Evolutionary conservation across 2,329 filamentous ascomycete genomes (phyloP), one percentile per base, ranked within the genome.

Genomic region (Lachnellula suecica): DNA sequence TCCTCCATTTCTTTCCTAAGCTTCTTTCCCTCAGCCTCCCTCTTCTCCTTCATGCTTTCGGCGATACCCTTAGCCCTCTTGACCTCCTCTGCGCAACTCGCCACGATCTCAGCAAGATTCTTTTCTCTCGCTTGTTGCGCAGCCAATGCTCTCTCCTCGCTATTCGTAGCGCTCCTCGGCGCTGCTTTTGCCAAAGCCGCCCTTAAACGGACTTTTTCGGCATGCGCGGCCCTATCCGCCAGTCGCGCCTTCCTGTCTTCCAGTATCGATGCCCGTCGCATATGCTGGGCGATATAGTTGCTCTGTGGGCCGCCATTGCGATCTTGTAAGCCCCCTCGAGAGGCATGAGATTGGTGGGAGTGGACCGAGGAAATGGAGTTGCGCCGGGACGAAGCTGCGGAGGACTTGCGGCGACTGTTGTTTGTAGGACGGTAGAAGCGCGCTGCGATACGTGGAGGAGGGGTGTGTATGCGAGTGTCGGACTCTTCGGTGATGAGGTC

Each of bases 61-160:
- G 54, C 57, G 31, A 56, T 40, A 25, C 50, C 50, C 35, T 50
- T 54, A 4, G 48, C 51, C 20, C 43, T 57, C 45, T 88, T 85
- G 15, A 94, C 89, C 67, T 94, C 89, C 69, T 91, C 89, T 19
- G 89, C 89, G 66, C 89, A 93, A 54, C 83, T 80, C 44, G 89
- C 87, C 4, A 89, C 88, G 40, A 93, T 91, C 68, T 92, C 89
- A 8, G 88, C 89, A 17, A 94, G 72, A 61, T 92, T 90, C 62
- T 87, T 87, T 72, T 93, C 88, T 52, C 90, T 81, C 1, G 89
- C 87, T 59, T 90, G 81, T 57, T 91, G 84, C 4, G 89, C 89
- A 5, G 89, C 89, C 53, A 91, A 72, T 3, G 89, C 88, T 46
- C 87, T 79, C 69, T 92, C 88, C 67, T 93, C 89, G 41, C 85